These are phyloP conservation scores for Fusarium falciforme DNA, from an alignment of 2,329 filamentous ascomycete genomes.

Conservation along the genomic window DNA sequence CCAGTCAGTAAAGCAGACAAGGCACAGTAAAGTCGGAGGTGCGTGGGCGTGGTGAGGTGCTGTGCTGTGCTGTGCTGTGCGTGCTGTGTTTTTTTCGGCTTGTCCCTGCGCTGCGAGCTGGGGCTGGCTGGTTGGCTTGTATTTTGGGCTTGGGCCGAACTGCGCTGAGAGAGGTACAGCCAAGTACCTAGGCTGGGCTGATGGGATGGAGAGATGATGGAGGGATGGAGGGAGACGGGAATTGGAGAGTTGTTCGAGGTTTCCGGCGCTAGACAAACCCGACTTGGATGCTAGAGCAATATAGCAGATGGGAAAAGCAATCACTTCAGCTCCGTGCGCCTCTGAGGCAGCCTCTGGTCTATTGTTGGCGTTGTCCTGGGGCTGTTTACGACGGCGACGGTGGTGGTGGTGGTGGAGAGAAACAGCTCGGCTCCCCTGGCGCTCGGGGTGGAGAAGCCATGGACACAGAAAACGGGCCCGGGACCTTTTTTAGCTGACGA, in stretches of 20 bases:
- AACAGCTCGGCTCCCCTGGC: conserved; percentile 27
- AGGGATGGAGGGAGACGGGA: not conserved
- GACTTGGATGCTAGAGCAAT: not conserved
- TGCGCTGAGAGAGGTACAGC: not conserved
- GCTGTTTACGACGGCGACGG: conserved; percentile 34
- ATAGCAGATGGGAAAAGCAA: not conserved
- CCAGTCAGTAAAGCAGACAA: not conserved
- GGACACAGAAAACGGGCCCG: conserved; percentile 21
- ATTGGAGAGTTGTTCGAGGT: not conserved
- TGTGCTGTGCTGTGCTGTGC: not conserved
- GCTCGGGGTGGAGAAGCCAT: conserved; percentile 18
- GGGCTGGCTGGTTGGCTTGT: conserved; percentile 25
- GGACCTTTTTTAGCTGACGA: conserved; percentile 34
- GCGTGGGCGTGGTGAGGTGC: conserved; percentile 11
- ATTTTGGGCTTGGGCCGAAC: conserved; percentile 2
- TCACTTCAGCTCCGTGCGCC: not conserved
- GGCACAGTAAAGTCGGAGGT: not conserved
- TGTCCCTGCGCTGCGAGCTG: conserved; percentile 18
- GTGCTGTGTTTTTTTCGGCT: conserved; percentile 16
- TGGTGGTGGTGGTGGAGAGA: conserved; percentile 33
- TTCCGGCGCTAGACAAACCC: not conserved
- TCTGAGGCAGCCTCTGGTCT: conserved; percentile 31
- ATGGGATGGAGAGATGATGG: not conserved
- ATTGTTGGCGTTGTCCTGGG: conserved; percentile 31
- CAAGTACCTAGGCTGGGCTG: not conserved